These are phyloP conservation scores for Phalaenopsis equestris DNA, from an alignment of 106 monocot genomes.

Conservation along the genomic window DNA sequence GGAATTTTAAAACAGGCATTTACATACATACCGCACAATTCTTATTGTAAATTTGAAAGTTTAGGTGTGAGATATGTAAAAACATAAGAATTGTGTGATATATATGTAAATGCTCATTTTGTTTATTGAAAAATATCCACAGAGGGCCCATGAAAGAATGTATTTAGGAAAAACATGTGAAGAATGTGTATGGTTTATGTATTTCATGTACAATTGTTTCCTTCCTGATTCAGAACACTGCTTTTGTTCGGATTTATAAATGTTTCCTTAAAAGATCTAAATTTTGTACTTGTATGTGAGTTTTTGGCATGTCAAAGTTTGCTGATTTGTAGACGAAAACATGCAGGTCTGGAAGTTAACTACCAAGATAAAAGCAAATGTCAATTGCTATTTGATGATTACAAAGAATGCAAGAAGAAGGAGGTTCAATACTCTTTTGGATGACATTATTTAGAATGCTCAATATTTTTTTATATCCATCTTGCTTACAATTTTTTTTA, in stretches of 20 bases:
- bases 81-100: too few species aligned
- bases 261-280: not conserved
- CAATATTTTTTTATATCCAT: constrained; percentile 4
- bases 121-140: not conserved
- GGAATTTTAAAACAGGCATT: too few species aligned
- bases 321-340: constrained; percentile 1
- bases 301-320: not conserved
- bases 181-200: not conserved
- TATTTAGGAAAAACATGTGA: not conserved
- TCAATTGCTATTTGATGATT: constrained; percentile 82
- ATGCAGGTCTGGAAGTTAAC: constrained; percentile 65
- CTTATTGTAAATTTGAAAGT: too few species aligned
- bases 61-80: too few species aligned
- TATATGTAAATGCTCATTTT: not conserved
- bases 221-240: not conserved
- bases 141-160: not conserved
- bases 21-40: too few species aligned
- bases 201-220: not conserved
- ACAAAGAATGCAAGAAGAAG: constrained; percentile 96
- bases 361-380: constrained; percentile 75
- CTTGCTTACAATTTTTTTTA: not conserved
- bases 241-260: not conserved
- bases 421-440: constrained; percentile 40
- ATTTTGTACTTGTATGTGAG: not conserved
- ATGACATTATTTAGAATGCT: not conserved